Percentiles rank a stretch among this genome's conserved stretches.
phyloP scores from a whole-genome alignment of 2,329 filamentous ascomycete species.

The Ophiostoma montium region DNA sequence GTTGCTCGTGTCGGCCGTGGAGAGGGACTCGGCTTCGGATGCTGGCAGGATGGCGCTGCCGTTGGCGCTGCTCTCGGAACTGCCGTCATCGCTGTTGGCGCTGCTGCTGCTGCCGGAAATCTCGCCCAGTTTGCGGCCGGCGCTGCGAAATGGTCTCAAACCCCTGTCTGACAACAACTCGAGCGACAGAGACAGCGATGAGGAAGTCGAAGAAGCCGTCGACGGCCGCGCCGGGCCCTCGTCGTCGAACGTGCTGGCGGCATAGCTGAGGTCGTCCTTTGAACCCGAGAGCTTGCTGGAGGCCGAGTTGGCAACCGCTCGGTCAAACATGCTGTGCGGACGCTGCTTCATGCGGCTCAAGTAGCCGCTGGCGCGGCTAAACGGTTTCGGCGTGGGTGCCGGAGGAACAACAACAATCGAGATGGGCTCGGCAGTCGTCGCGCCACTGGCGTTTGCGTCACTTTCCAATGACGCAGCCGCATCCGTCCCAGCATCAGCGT shows the following conservation, averaged over 20 bases:
- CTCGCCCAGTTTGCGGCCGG: neutral
- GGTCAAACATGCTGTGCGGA: conserved; percentile 28
- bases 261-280: conserved; percentile 2
- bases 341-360: conserved; percentile 37
- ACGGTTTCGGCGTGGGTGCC: conserved; percentile 21
- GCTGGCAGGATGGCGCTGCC: conserved; percentile 12
- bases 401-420: conserved; percentile 1
- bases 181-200: conserved; percentile 4
- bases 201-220: neutral
- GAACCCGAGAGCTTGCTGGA: neutral
- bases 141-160: neutral
- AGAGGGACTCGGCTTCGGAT: conserved; percentile 20
- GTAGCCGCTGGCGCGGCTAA: conserved; percentile 32
- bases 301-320: conserved; percentile 18
- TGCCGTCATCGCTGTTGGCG: conserved; percentile 8
- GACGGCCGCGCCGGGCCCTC: neutral
- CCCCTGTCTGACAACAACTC: conserved; percentile 4
- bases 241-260: neutral
- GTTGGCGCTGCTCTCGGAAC: conserved; percentile 15
- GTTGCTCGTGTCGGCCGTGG: conserved; percentile 31
- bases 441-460: neutral
- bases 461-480: too few relatives aligned
- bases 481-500: neutral
- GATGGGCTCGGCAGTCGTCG: conserved; percentile 1
- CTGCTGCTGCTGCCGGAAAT: conserved; percentile 1